Evolutionary conservation across 345 rosid species (phyloP), one percentile per base, ranked within the genome.

Genomic region (Arabis hirsuta): DNA sequence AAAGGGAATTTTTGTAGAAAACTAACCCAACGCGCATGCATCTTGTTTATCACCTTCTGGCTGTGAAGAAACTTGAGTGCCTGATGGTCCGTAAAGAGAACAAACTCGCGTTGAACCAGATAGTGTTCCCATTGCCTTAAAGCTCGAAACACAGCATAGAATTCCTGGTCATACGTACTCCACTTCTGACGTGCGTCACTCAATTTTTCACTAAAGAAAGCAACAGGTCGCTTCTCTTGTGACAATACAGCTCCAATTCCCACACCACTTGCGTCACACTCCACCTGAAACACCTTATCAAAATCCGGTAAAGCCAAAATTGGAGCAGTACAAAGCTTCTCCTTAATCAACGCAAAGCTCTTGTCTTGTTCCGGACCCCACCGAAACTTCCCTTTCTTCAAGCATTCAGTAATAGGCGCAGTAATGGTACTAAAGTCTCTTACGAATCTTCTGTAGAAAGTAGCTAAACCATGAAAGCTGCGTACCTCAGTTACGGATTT

Each of bases 1-100:
- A 27, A 72, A 9, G 64, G 12, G 3, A 72, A 72, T 0, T 62
- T 58, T 0, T 47, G 48, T 0, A 59, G 31, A 12, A 48, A 70
- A 1, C 34, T 52, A 5, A 60, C 29, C 75, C 71, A 62, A 0
- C 13, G 44, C 10, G 64, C 72, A 57, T 65, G 76, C 53, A 55
- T 46, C 4, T 66, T 44, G 1, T 53, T 46, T 3, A 36, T 11
- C 0, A 34, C 12, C 0, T 34, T 38, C 0, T 69, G 36, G 4
- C 58, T 52, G 0, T 56, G 51, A 0, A 62, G 10, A 1, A 32
- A 53, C 9, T 68, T 62, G 0, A 67, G 16, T 1, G 59, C 60
- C 2, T 39, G 19, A 0, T 68, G 57, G n/a, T 51, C 5, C 0
- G 27, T 43, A 6, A 16, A 47, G 0, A 73, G 0, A 3, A 69